These are phyloP conservation scores for Lagenidium sp. DNA, from an alignment of 352 stramenopile species.

Conservation along the genomic window DNA sequence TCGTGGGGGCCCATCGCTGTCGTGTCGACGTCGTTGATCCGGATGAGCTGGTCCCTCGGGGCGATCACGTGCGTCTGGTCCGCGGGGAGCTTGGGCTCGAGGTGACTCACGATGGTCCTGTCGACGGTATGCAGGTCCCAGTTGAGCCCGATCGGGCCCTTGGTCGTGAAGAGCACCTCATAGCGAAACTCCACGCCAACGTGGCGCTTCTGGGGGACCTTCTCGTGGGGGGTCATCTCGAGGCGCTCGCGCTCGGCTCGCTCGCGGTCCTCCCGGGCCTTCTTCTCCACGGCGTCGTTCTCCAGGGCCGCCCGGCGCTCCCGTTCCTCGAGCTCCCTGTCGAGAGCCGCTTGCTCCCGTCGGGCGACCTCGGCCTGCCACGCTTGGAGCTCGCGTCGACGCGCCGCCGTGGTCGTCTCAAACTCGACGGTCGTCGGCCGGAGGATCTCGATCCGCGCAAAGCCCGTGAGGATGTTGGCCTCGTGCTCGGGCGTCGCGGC, in stretches of 20 bases:
- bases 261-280: conserved; percentile 23
- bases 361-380: conserved; percentile 21
- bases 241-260: conserved; percentile 36
- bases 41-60: conserved; percentile 45
- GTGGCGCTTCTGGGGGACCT: conserved; percentile 22
- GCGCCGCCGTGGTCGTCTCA: conserved; percentile 20
- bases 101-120: conserved; percentile 43
- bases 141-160: conserved; percentile 53
- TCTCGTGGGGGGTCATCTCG: conserved; percentile 41
- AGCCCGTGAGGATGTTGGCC: conserved; percentile 39
- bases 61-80: conserved; percentile 38
- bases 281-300: conserved; percentile 20
- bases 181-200: conserved; percentile 58
- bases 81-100: conserved; percentile 41
- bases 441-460: conserved; percentile 56
- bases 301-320: conserved; percentile 21
- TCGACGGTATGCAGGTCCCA: conserved; percentile 49
- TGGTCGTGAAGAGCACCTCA: conserved; percentile 41
- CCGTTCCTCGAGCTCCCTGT: conserved; percentile 22
- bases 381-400: conserved; percentile 18
- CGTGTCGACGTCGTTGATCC: conserved; percentile 59
- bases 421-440: conserved; percentile 37
- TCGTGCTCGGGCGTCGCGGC: conserved; percentile 1
- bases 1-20: conserved; percentile 36
- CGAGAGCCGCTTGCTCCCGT: conserved; percentile 19